Evolutionary conservation across 257 asterid genomes (phyloP).

Genomic region (Solanum paucissectum): DNA sequence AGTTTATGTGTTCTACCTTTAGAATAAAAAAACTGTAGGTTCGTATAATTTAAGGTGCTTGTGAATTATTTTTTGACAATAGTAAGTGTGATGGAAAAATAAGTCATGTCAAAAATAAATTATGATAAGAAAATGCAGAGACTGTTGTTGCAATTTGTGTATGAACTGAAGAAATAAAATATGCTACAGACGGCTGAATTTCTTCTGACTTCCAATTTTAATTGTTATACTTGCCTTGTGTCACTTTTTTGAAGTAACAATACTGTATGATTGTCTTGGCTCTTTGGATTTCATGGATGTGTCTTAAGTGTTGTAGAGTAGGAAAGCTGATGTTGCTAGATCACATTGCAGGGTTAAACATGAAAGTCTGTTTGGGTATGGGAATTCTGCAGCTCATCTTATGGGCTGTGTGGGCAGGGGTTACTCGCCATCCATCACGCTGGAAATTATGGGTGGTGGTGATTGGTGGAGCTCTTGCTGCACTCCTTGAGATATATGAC

Average conservation of each 20-base stretch:
- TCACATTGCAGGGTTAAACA: slow-evolving; percentile 55
- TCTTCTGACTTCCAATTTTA: background rate
- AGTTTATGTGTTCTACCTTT: background rate
- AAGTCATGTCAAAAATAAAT: background rate
- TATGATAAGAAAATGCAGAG: background rate
- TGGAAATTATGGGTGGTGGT: slow-evolving; percentile 63
- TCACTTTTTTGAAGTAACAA: background rate
- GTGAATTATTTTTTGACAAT: background rate
- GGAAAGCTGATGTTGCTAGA: background rate
- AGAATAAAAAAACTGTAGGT: background rate
- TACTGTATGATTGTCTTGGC: background rate
- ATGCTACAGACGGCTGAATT: background rate
- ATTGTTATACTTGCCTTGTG: background rate
- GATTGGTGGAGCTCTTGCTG: slow-evolving; percentile 51
- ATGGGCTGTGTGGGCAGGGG: slow-evolving; percentile 80
- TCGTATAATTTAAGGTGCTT: background rate
- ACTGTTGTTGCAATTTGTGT: background rate
- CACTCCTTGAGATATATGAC: slow-evolving; percentile 64
- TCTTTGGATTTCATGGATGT: background rate
- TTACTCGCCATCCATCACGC: slow-evolving; percentile 53
- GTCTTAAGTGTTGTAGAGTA: background rate
- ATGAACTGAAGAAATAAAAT: background rate
- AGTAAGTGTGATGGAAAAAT: no score
- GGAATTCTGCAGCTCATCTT: slow-evolving; percentile 32
- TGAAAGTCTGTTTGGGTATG: slow-evolving; percentile 54